These are phyloP conservation scores for Suhomyces guaymorum DNA, from an alignment of 1,139 yeast species.

Conservation along the genomic window DNA sequence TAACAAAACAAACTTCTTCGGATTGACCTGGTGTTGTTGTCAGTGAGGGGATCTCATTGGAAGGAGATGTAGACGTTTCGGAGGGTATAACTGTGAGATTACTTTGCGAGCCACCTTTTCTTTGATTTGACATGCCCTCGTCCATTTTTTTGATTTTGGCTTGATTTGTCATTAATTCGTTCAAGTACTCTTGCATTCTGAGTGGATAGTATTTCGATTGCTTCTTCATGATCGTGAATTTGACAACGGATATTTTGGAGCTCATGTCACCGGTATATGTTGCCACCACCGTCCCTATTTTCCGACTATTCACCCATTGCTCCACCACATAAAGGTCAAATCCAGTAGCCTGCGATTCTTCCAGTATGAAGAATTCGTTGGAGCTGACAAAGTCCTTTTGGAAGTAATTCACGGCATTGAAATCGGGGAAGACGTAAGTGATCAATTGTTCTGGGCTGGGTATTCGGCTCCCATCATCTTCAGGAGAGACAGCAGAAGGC, in stretches of 20 bases:
- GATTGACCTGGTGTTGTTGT: slow-evolving; percentile 44
- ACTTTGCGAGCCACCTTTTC: slow-evolving; percentile 10
- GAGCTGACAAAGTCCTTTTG: slow-evolving; percentile 40
- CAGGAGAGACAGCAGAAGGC: neutral
- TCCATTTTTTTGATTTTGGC: slow-evolving; percentile 49
- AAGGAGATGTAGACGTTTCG: slow-evolving; percentile 1
- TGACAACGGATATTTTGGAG: slow-evolving; percentile 61
- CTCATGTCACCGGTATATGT: slow-evolving; percentile 80
- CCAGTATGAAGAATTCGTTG: slow-evolving; percentile 40
- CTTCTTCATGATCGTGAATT: slow-evolving; percentile 57
- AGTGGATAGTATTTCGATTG: slow-evolving; percentile 60
- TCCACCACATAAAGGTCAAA: slow-evolving; percentile 89
- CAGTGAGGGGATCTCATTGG: neutral
- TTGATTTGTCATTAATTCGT: slow-evolving; percentile 61
- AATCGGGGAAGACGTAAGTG: slow-evolving; percentile 52
- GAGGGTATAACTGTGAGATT: slow-evolving; percentile 1
- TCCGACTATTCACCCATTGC: slow-evolving; percentile 85
- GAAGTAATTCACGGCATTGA: slow-evolving; percentile 52
- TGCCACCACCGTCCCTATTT: slow-evolving; percentile 66
- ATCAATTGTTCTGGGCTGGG: slow-evolving; percentile 29
- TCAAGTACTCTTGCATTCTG: slow-evolving; percentile 58
- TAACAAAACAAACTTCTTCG: slow-evolving; percentile 61
- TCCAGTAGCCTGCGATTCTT: slow-evolving; percentile 57
- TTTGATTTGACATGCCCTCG: slow-evolving; percentile 14
- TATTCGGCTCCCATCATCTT: neutral